phyloP scores from a whole-genome alignment of 371 early-diverging fungal species.

The Massospora cicadina region DNA sequence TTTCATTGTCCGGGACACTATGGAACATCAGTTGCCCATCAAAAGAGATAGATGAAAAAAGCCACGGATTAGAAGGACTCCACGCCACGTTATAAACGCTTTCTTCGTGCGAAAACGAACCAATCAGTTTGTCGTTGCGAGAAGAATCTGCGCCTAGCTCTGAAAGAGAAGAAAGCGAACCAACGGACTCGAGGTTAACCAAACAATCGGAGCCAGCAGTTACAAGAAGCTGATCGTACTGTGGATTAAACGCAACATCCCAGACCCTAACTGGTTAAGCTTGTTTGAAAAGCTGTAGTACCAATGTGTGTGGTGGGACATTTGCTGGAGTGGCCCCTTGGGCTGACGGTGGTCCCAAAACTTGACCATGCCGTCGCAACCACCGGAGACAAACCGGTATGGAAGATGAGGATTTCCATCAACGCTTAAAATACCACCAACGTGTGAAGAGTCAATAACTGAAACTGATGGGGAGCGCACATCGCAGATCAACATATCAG shows the following conservation, averaged over 20 bases:
- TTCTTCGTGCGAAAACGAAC: constrained; percentile 63
- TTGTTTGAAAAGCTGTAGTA: constrained; percentile 15
- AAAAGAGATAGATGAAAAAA: constrained; percentile 82
- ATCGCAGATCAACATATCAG: constrained; percentile 24
- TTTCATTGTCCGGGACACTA: constrained; percentile 68
- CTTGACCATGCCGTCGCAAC: constrained; percentile 62
- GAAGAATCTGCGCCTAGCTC: constrained; percentile 16
- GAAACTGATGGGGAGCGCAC: constrained; percentile 13
- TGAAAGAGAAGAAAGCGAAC: constrained; percentile 53
- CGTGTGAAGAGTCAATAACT: constrained; percentile 19
- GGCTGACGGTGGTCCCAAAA: constrained; percentile 67
- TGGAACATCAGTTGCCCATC: constrained; percentile 82
- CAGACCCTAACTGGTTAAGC: constrained; percentile 38
- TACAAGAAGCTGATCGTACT: constrained; percentile 78
- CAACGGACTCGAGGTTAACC: constrained; percentile 64
- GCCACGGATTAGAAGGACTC: constrained; percentile 82
- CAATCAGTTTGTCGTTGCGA: constrained; percentile 14
- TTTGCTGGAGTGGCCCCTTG: constrained; percentile 28
- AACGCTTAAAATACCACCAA: constrained; percentile 40
- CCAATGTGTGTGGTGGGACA: constrained; percentile 75
- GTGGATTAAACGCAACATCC: constrained; percentile 61
- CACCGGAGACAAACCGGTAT: constrained; percentile 57
- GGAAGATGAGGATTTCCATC: constrained; percentile 78
- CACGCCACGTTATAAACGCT: constrained; percentile 76
- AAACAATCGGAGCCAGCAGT: constrained; percentile 65